These are phyloP conservation scores for Ceratocystis diversiconidia DNA, from an alignment of 2,329 filamentous ascomycete species.

Conservation along the genomic window DNA sequence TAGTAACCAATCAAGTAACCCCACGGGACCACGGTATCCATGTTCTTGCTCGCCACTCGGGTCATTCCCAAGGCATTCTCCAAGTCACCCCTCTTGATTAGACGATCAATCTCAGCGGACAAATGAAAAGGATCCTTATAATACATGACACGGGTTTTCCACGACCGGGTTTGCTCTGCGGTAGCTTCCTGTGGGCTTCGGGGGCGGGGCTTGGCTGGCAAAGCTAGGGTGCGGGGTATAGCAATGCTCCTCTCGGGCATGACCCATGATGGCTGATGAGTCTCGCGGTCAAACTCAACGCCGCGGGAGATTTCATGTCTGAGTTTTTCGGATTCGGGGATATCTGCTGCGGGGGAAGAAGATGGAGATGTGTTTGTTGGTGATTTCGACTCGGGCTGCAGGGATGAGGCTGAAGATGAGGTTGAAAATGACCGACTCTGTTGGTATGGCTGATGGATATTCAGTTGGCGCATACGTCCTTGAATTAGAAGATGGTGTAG, in stretches of 20 bases:
- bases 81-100: slow-evolving; percentile 44
- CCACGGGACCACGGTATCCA: slow-evolving; percentile 64
- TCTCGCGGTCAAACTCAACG: slow-evolving; percentile 16
- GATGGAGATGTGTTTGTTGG: not conserved
- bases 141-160: slow-evolving; percentile 25
- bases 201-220: slow-evolving; percentile 8
- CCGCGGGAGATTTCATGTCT: slow-evolving; percentile 14
- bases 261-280: slow-evolving; percentile 16
- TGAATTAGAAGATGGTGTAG: slow-evolving; percentile 10
- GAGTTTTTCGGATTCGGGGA: slow-evolving; percentile 10
- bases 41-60: slow-evolving; percentile 50
- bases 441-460: not conserved
- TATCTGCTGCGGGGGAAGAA: not conserved
- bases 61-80: slow-evolving; percentile 56
- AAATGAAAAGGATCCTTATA: slow-evolving; percentile 60
- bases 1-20: slow-evolving; percentile 68
- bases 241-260: slow-evolving; percentile 9
- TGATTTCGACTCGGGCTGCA: not conserved
- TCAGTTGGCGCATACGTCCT: slow-evolving; percentile 12
- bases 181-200: slow-evolving; percentile 9
- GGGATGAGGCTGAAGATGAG: not conserved
- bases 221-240: not conserved
- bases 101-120: slow-evolving; percentile 47
- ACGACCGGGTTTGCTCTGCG: slow-evolving; percentile 6
- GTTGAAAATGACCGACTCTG: slow-evolving; percentile 7